Evolutionary conservation across 2,329 filamentous ascomycete species (phyloP).

Genomic region (Pyrenophora graminea): DNA sequence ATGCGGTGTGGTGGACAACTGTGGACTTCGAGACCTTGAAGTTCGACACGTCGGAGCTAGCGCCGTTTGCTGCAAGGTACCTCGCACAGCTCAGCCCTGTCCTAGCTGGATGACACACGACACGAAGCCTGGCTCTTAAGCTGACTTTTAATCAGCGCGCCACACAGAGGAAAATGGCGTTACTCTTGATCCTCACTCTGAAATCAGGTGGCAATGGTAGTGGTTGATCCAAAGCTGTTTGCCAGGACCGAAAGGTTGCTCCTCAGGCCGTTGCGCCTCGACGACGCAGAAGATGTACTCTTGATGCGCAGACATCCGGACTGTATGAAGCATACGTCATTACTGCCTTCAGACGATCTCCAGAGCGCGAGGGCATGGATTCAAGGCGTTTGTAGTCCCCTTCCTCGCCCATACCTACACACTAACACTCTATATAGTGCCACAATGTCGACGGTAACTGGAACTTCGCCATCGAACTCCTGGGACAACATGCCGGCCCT

Average conservation of each 20-base stretch:
- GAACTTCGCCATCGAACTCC: conserved; percentile 58
- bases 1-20: conserved; percentile 22
- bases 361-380: conserved; percentile 45
- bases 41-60: conserved; percentile 28
- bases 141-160: conserved; percentile 8
- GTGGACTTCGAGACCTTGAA: conserved; percentile 20
- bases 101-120: conserved; percentile 29
- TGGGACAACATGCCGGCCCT: conserved; percentile 13
- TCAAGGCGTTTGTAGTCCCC: conserved; percentile 23
- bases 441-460: conserved; percentile 51
- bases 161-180: conserved; percentile 22
- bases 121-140: conserved; percentile 7
- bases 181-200: conserved; percentile 1
- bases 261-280: conserved; percentile 55
- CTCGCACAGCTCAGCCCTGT: conserved; percentile 9
- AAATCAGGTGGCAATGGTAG: conserved; percentile 34
- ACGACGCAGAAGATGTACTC: conserved; percentile 58
- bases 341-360: conserved; percentile 57
- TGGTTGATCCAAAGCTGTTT: conserved; percentile 37
- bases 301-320: conserved; percentile 61
- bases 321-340: conserved; percentile 65
- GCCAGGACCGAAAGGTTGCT: conserved; percentile 58
- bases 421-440: conserved; percentile 17
- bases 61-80: conserved; percentile 14
- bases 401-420: no score